A percentile compares a stretch with the other conserved stretches of the same genome.
phyloP scores from a whole-genome alignment of 2,329 filamentous ascomycete species.

The Lasiodiplodia gonubiensis region DNA sequence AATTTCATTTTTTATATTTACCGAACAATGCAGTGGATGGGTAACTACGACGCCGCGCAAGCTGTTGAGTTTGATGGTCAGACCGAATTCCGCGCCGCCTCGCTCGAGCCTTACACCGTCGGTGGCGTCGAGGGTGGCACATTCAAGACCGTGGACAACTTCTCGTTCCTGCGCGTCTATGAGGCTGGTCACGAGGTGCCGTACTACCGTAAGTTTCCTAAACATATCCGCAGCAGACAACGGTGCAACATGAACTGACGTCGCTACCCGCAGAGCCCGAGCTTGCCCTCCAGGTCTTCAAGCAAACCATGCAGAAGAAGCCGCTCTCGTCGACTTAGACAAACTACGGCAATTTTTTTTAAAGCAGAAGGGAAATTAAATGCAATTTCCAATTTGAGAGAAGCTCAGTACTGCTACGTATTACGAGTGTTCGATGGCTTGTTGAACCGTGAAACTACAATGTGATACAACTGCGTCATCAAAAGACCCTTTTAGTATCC shows the following conservation, averaged over 20 bases:
- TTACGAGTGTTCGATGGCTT: too few relatives aligned
- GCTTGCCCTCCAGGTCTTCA: conserved; percentile 54
- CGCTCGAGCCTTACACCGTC: conserved; percentile 54
- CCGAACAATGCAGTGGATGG: conserved; percentile 39
- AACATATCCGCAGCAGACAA: too few relatives aligned
- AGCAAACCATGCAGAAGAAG: conserved; percentile 51
- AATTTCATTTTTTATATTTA: too few relatives aligned
- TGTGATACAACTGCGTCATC: too few relatives aligned
- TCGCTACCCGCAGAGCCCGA: conserved; percentile 45
- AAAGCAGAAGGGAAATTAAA: neutral
- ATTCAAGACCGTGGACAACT: conserved; percentile 58
- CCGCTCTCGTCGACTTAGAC: conserved; percentile 44
- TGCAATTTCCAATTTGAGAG: too few relatives aligned
- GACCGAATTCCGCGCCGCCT: conserved; percentile 48
- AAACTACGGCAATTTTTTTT: neutral
- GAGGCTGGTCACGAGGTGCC: conserved; percentile 53
- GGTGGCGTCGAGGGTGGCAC: conserved; percentile 54
- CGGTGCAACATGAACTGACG: neutral
- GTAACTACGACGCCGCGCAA: conserved; percentile 51
- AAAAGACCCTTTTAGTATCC: too few relatives aligned
- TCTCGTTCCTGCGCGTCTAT: conserved; percentile 58
- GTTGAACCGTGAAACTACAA: too few relatives aligned
- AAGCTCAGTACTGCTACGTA: too few relatives aligned
- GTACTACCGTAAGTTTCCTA: conserved; percentile 38
- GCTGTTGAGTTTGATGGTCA: conserved; percentile 52